Percentiles rank a stretch among this genome's conserved stretches.
Evolutionary conservation across 2,329 filamentous ascomycete genomes (phyloP).

Genomic region (Talaromyces sp.): DNA sequence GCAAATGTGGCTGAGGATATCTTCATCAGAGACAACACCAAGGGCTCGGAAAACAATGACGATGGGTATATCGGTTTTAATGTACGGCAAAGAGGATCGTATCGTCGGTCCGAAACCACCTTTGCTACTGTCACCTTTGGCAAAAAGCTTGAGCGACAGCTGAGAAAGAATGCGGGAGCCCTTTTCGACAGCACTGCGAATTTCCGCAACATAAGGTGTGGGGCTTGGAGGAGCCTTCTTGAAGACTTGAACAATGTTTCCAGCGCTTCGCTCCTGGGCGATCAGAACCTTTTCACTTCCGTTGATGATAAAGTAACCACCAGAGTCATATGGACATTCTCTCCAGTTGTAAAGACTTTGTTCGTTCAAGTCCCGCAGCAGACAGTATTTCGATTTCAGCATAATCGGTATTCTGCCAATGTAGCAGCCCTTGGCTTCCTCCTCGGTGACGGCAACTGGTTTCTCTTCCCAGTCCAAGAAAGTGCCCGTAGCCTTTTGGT

Average conservation of each 20-base stretch:
- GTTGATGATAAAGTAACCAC: slow-evolving; percentile 99
- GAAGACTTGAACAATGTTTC: slow-evolving; percentile 98
- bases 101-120: slow-evolving; percentile 82
- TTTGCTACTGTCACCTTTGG: slow-evolving; percentile 74
- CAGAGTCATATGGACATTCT: slow-evolving; percentile 96
- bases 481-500: slow-evolving; percentile 39
- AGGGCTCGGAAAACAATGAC: slow-evolving; percentile 93
- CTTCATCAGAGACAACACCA: slow-evolving; percentile 93
- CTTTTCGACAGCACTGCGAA: slow-evolving; percentile 92
- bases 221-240: slow-evolving; percentile 92
- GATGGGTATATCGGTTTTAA: slow-evolving; percentile 89
- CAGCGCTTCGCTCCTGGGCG: slow-evolving; percentile 92
- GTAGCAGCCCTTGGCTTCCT: slow-evolving; percentile 63
- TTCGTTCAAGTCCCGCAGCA: slow-evolving; percentile 75
- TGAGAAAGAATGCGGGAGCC: slow-evolving; percentile 92
- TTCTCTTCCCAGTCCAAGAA: slow-evolving; percentile 45
- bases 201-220: slow-evolving; percentile 90
- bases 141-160: slow-evolving; percentile 81
- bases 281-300: slow-evolving; percentile 98
- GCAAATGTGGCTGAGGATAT: slow-evolving; percentile 96
- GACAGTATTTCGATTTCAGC: slow-evolving; percentile 95
- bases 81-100: slow-evolving; percentile 84
- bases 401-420: slow-evolving; percentile 96
- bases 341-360: slow-evolving; percentile 85
- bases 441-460: slow-evolving; percentile 50